Conservation (phyloP, 176 grass and related monocot species). For the Dactylis glomerata region DNA sequence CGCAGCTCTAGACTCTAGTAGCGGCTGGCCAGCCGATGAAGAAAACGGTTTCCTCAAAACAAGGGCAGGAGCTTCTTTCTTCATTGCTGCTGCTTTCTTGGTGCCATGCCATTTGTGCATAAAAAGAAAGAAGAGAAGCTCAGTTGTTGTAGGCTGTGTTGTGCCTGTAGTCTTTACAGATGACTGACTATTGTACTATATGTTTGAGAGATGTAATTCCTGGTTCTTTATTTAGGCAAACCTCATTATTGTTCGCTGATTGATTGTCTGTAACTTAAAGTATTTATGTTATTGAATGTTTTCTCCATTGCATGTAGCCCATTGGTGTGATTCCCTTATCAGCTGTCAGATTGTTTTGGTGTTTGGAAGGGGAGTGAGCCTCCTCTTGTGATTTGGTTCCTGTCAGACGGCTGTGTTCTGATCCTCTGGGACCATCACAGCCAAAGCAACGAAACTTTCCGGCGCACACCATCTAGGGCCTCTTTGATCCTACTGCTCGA, state of each 20-base stretch:
- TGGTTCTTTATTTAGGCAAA: constrained; percentile 1
- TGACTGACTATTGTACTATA: not conserved
- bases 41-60: not conserved
- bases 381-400: not conserved
- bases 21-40: not conserved
- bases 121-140: not conserved
- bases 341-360: not conserved
- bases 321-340: not conserved
- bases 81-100: not conserved
- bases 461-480: too few relatives aligned
- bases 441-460: too few relatives aligned
- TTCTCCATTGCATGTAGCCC: not conserved
- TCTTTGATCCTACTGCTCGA: too few relatives aligned
- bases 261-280: not conserved
- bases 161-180: not conserved
- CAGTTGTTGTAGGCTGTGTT: constrained; percentile 28
- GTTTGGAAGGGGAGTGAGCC: not conserved
- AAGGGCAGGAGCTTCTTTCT: not conserved
- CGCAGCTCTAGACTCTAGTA: not conserved
- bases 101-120: constrained; percentile 1
- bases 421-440: not conserved
- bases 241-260: not conserved
- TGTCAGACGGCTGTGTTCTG: not conserved
- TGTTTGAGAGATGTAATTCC: not conserved
- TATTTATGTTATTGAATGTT: not conserved